Base-by-base conservation (phyloP, 1,284 basidiomycete species). In the Ustilago esculenta region DNA sequence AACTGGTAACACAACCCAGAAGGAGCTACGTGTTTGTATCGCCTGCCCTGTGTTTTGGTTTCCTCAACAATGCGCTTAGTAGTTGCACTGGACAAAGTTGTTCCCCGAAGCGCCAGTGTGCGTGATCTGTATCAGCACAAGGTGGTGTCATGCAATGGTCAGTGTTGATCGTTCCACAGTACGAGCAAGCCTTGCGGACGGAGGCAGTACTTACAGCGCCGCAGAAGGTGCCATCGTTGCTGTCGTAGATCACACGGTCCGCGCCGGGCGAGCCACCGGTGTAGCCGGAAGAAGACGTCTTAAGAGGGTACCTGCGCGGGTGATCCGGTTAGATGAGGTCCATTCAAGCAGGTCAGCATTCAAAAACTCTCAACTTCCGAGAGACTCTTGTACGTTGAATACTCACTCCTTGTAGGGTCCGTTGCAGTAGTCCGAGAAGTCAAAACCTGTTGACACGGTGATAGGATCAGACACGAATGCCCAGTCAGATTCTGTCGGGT, bases 181-280 rank as follows among this genome's bases (percentile, higher is more conserved):
- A n/a, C n/a, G n/a, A n/a, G 27, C 12, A 29, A 7, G 27, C 27
- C 12, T 29, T 29, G 27, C 12, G 7, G 27, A 30, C 17, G 35
- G 10, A 24, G 7, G 1, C n/a, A 12, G 18, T 12, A 60, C 64
- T 60, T 42, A 67, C 64, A 53, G 59, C 65, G 14, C 73, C 73
- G 53, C 70, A 73, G 54, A 71, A 73, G 25, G 37, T 45, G 33
- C 61, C 56, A 34, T 55, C 48, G 44, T 55, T 39, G 39, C 29
- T 36, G 41, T 63, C 60, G 52, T 72, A 71, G 42, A 75, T 46
- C 33, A 72, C 70, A 23, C 73, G 71, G 60, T 75, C 71, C 12
- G 73, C 51, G 18, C 73, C 73, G 21, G 73, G 73, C 48, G 71
- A 73, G 32, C 73, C 73, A 20, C 70, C 66, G 18, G 71, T 61